Evolutionary conservation across 345 rosid species (phyloP).

Genomic region (Aurinia saxatilis): DNA sequence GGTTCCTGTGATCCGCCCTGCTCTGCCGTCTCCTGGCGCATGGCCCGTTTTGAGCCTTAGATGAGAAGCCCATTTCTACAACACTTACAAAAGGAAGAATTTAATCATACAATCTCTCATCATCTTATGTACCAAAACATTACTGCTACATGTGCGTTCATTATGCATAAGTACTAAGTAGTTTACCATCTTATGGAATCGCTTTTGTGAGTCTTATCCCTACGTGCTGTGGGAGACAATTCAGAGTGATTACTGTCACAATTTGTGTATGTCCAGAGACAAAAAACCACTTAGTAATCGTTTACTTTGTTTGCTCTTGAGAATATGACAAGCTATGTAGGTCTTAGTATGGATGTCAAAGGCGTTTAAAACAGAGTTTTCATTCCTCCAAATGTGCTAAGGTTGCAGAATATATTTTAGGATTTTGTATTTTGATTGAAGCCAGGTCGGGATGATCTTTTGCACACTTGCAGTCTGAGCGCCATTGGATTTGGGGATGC

Average conservation of each 20-base stretch:
- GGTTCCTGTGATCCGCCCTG: conserved; percentile 69
- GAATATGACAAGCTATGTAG: neutral
- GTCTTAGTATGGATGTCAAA: neutral
- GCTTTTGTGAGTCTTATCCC: neutral
- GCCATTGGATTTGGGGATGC: no score
- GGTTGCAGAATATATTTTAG: no score
- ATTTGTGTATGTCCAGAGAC: neutral
- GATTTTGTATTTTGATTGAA: no score
- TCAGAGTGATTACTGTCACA: neutral
- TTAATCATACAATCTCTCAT: neutral
- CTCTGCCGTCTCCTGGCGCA: conserved; percentile 47
- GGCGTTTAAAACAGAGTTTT: no score
- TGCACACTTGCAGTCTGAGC: no score
- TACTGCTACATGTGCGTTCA: neutral
- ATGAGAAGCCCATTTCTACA: conserved; percentile 7
- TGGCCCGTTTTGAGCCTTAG: conserved; percentile 55
- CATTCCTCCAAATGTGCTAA: no score
- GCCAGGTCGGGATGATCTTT: no score
- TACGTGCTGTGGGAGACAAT: neutral
- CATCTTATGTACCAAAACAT: neutral
- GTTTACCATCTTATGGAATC: conserved; percentile 6
- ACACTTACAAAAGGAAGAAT: neutral
- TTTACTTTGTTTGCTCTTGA: neutral
- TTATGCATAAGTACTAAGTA: neutral
- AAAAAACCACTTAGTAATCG: neutral